Evolutionary conservation across 371 early-diverging fungal genomes (phyloP).

Genomic region (Saksenaea oblongispora): DNA sequence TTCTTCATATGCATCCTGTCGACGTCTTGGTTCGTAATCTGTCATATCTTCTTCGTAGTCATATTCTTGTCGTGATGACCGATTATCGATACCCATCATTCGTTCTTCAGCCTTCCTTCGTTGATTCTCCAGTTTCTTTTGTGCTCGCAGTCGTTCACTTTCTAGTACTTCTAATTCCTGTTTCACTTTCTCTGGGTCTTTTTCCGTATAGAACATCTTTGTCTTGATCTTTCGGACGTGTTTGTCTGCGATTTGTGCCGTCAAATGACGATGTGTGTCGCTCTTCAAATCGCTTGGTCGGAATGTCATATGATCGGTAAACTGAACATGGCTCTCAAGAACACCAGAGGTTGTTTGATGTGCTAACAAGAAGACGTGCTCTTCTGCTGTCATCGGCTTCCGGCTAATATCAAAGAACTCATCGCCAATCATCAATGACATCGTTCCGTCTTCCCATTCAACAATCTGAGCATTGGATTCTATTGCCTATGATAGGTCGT

Average conservation of each 20-base stretch:
- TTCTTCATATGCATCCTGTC: conserved; percentile 40
- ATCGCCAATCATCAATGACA: conserved; percentile 74
- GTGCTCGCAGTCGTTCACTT: conserved; percentile 47
- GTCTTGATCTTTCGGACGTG: conserved; percentile 67
- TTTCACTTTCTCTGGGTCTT: conserved; percentile 55
- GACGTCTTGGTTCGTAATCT: conserved; percentile 6
- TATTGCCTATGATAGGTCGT: too few relatives aligned
- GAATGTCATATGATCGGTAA: conserved; percentile 72
- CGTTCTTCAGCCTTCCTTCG: conserved; percentile 37
- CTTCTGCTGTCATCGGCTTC: conserved; percentile 51
- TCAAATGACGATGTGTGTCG: conserved; percentile 67
- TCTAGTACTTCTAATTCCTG: conserved; percentile 43
- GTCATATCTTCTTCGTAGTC: conserved; percentile 9
- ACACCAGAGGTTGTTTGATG: conserved; percentile 65
- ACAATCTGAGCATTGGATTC: conserved; percentile 83
- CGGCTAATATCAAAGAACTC: conserved; percentile 75
- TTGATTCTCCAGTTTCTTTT: conserved; percentile 42
- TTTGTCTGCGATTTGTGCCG: conserved; percentile 64
- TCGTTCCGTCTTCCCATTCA: conserved; percentile 81
- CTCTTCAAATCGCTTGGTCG: conserved; percentile 63
- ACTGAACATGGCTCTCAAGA: conserved; percentile 67
- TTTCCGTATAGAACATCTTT: conserved; percentile 65
- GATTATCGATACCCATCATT: conserved; percentile 16
- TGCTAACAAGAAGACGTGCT: conserved; percentile 70
- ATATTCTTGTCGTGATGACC: conserved; percentile 8